These are phyloP conservation scores for Exophiala xenobiotica DNA, from an alignment of 2,329 filamentous ascomycete genomes.

Conservation along the genomic window DNA sequence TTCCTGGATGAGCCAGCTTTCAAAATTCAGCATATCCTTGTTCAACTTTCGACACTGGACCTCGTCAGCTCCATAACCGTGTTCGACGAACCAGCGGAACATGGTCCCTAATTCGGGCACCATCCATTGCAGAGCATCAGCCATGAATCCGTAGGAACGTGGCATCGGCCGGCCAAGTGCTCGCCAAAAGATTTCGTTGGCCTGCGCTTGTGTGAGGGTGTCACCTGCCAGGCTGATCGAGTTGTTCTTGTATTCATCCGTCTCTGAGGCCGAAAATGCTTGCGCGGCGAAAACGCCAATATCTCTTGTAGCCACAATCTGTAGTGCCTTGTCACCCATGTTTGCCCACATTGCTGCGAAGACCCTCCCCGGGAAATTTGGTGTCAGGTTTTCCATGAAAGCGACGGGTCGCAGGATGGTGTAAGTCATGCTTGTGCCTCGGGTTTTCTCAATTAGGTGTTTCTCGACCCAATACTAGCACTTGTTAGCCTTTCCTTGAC, in stretches of 20 bases:
- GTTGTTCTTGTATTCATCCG: constrained; percentile 42
- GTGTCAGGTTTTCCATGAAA: constrained; percentile 60
- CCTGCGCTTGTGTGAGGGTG: constrained; percentile 49
- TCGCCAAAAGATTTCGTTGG: constrained; percentile 47
- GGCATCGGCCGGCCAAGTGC: constrained; percentile 47
- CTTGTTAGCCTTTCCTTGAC: background rate
- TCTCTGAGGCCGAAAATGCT: constrained; percentile 47
- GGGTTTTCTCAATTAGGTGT: constrained; percentile 53
- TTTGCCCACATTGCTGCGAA: constrained; percentile 48
- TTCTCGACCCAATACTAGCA: constrained; percentile 56
- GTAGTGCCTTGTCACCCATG: constrained; percentile 44
- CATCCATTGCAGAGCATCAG: constrained; percentile 19
- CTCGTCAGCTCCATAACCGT: constrained; percentile 51
- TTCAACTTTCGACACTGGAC: constrained; percentile 43
- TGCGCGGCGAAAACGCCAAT: constrained; percentile 54
- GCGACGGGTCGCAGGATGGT: constrained; percentile 62
- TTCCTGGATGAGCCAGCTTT: constrained; percentile 49
- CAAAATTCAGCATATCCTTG: constrained; percentile 49
- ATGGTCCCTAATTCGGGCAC: constrained; percentile 45
- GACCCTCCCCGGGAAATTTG: constrained; percentile 49
- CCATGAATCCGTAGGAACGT: constrained; percentile 31
- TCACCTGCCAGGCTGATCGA: constrained; percentile 54
- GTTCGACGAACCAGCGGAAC: constrained; percentile 53
- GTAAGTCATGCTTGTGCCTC: constrained; percentile 54
- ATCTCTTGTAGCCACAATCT: constrained; percentile 48